These are phyloP conservation scores for Fusarium penzigii DNA, from an alignment of 2,329 filamentous ascomycete genomes.

Conservation along the genomic window DNA sequence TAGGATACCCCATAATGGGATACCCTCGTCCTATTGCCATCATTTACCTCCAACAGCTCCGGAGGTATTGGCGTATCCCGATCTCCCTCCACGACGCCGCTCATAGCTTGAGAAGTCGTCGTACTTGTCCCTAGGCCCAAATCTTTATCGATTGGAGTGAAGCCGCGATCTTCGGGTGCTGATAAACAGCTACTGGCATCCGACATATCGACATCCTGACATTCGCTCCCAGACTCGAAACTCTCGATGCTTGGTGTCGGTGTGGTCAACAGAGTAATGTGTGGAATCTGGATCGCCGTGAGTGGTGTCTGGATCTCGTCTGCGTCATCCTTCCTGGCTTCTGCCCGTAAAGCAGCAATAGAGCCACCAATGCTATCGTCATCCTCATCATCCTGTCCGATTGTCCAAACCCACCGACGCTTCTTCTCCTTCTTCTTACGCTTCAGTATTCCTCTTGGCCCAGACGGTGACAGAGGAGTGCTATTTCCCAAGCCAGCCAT, in stretches of 20 bases:
- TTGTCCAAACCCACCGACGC: slow-evolving; percentile 67
- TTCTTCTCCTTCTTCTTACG: slow-evolving; percentile 59
- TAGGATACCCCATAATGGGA: slow-evolving; percentile 42
- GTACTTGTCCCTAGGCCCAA: slow-evolving; percentile 44
- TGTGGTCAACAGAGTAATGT: slow-evolving; percentile 30
- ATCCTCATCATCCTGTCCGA: slow-evolving; percentile 54
- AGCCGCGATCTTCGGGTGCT: slow-evolving; percentile 30
- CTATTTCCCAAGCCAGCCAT: slow-evolving; percentile 51
- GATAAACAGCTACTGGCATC: slow-evolving; percentile 44
- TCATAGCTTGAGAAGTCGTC: slow-evolving; percentile 16
- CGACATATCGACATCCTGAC: slow-evolving; percentile 51
- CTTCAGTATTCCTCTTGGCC: slow-evolving; percentile 50
- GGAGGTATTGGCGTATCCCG: slow-evolving; percentile 16
- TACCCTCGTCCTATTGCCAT: slow-evolving; percentile 36
- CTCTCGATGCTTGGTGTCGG: slow-evolving; percentile 46
- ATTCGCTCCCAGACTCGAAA: slow-evolving; percentile 31
- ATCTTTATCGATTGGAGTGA: slow-evolving; percentile 34
- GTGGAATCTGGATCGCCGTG: slow-evolving; percentile 22
- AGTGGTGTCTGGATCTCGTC: slow-evolving; percentile 23
- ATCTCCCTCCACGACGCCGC: neutral
- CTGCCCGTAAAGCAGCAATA: slow-evolving; percentile 41
- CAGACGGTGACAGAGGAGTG: slow-evolving; percentile 44
- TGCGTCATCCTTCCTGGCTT: slow-evolving; percentile 20
- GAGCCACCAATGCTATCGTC: slow-evolving; percentile 46
- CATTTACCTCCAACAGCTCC: neutral